phyloP scores from a whole-genome alignment of 2,329 filamentous ascomycete species.

The Colletotrichum cordylinicola region DNA sequence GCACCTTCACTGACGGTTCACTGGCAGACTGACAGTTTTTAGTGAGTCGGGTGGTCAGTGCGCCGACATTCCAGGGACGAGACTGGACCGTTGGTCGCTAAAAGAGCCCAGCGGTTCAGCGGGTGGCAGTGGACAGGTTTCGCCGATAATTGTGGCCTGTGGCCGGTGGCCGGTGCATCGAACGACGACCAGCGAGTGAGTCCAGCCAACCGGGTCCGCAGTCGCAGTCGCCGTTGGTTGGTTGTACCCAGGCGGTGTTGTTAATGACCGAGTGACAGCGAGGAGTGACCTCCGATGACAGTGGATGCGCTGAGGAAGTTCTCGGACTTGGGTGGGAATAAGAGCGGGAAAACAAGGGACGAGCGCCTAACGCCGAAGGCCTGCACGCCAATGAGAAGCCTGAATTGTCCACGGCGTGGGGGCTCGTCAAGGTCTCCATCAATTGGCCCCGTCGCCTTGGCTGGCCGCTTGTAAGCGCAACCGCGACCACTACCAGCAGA shows the following conservation, averaged over 20 bases:
- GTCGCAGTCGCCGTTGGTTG: neutral
- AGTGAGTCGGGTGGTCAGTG: neutral
- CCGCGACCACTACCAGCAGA: neutral
- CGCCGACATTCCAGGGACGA: neutral
- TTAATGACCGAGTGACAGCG: neutral
- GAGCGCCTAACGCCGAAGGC: neutral
- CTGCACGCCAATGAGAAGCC: neutral
- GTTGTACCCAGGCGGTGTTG: neutral
- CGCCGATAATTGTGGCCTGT: slow-evolving; percentile 13
- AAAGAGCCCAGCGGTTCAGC: neutral
- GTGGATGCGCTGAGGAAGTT: slow-evolving; percentile 3
- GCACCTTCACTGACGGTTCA: neutral
- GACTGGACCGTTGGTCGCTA: neutral
- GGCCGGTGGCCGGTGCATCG: slow-evolving; percentile 1
- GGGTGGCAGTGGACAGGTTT: neutral
- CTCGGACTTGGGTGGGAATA: slow-evolving; percentile 20
- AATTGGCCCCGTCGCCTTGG: neutral
- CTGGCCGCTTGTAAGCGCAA: neutral
- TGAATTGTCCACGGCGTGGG: neutral
- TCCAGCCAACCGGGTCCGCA: slow-evolving; percentile 1
- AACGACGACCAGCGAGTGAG: neutral
- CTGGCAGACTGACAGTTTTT: neutral
- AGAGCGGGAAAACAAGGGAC: slow-evolving; percentile 19
- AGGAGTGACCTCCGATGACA: neutral
- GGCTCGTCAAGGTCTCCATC: neutral